Conservation (phyloP, 129 eudicot species). For the Artemisia annua region DNA sequence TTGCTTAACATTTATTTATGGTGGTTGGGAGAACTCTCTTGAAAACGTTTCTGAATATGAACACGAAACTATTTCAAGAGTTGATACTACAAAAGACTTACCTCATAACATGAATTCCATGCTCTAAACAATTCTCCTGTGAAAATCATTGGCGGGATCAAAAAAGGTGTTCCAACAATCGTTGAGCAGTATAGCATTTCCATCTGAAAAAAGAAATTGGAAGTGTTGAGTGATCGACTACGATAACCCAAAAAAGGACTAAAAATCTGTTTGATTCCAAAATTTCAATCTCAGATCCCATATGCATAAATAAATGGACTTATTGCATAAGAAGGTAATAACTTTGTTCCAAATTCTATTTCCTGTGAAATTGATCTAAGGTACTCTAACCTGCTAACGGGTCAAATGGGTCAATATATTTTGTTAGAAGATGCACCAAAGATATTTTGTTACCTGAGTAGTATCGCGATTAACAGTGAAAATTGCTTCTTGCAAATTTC, state of each 20-base stretch:
- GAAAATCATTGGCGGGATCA: constrained; percentile 83
- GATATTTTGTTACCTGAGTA: constrained; percentile 58
- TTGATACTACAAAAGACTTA: constrained; percentile 25
- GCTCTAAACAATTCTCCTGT: constrained; percentile 91
- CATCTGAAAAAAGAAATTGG: constrained; percentile 42
- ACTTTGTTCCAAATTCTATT: background rate
- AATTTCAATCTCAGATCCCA: background rate
- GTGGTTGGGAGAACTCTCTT: constrained; percentile 9
- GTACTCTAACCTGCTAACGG: background rate
- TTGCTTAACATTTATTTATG: background rate
- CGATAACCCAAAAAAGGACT: background rate
- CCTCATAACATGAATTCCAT: constrained; percentile 88
- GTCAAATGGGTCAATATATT: background rate
- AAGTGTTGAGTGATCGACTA: constrained; percentile 7
- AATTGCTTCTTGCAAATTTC: constrained; percentile 96
- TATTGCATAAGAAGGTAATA: background rate
- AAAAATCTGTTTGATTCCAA: background rate
- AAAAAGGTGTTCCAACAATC: constrained; percentile 85
- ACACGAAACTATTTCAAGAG: background rate
- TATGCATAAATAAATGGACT: background rate
- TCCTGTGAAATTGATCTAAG: no score
- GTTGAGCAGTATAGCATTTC: constrained; percentile 99
- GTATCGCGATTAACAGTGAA: constrained; percentile 92
- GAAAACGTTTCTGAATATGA: constrained; percentile 2
- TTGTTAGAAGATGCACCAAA: background rate